A percentile compares a stretch with the other conserved stretches of the same genome.
phyloP scores from a whole-genome alignment of 371 early-diverging fungal genomes.

The Paraphysoderma sedebokerense region DNA sequence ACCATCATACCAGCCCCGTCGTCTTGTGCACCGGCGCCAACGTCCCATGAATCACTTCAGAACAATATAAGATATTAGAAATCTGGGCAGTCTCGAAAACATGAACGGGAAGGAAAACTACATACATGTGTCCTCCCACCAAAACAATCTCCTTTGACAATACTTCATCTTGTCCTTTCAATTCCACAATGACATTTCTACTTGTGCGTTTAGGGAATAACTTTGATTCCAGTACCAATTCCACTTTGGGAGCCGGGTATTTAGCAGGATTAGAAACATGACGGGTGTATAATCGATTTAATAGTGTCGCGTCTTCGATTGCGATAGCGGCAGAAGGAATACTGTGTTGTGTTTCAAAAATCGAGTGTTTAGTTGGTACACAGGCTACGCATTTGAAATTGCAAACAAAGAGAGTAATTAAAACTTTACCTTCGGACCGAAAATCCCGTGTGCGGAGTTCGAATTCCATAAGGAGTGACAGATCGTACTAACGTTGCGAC shows the following conservation, averaged over 20 bases:
- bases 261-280: constrained; percentile 3
- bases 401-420: too few relatives aligned
- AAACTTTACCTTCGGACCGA: too few relatives aligned
- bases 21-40: constrained; percentile 32
- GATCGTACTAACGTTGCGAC: constrained; percentile 29
- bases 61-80: too few relatives aligned
- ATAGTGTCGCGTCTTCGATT: constrained; percentile 26
- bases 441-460: constrained; percentile 25
- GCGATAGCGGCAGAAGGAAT: constrained; percentile 35
- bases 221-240: constrained; percentile 19
- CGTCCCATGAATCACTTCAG: constrained; percentile 41
- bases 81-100: too few relatives aligned
- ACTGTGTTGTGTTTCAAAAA: neutral
- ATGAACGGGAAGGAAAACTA: too few relatives aligned
- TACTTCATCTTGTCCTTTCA: constrained; percentile 29
- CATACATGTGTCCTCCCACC: constrained; percentile 37
- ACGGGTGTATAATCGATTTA: constrained; percentile 21
- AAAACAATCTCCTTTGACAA: too few relatives aligned
- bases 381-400: too few relatives aligned
- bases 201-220: constrained; percentile 9
- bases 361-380: too few relatives aligned
- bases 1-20: constrained; percentile 24
- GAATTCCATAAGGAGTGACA: constrained; percentile 20
- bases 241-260: constrained; percentile 16
- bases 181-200: constrained; percentile 28